phyloP scores from a whole-genome alignment of 2,329 filamentous ascomycete species.

The Fusarium liriodendri region DNA sequence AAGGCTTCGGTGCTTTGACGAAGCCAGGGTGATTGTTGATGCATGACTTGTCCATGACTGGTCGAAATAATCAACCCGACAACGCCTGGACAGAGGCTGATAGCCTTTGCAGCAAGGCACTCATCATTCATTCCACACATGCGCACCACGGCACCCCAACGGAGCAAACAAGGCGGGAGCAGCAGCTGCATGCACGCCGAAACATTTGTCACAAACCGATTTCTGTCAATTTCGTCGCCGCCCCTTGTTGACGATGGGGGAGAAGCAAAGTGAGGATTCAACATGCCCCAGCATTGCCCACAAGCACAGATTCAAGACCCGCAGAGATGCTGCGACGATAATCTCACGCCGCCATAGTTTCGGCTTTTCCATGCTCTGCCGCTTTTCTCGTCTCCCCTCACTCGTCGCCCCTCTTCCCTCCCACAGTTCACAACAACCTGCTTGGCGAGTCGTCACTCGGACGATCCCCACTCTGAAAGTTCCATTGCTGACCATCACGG shows the following conservation, averaged over 20 bases:
- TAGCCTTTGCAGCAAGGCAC: not conserved
- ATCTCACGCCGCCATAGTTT: constrained; percentile 16
- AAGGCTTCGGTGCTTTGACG: not conserved
- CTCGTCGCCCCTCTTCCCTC: constrained; percentile 15
- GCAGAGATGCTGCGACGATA: constrained; percentile 7
- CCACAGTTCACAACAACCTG: constrained; percentile 14
- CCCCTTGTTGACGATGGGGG: not conserved
- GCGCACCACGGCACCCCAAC: not conserved
- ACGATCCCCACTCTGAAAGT: constrained; percentile 32
- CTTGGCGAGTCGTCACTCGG: constrained; percentile 23
- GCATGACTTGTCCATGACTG: not conserved
- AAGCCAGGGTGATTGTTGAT: constrained; percentile 4
- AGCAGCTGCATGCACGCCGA: not conserved
- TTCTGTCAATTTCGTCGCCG: not conserved
- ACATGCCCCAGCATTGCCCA: not conserved
- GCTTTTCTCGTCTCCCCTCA: constrained; percentile 21
- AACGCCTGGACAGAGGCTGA: not conserved
- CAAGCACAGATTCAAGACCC: constrained; percentile 10
- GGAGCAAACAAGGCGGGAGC: not conserved
- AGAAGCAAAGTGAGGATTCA: constrained; percentile 5
- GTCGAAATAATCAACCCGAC: not conserved
- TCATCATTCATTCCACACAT: not conserved
- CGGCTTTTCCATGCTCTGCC: constrained; percentile 15
- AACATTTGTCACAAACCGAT: not conserved
- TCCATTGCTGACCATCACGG: constrained; percentile 33